Evolutionary conservation across 139 green algal species (phyloP), one percentile per base, ranked within the genome.

Genomic region (Micractinium conductrix): DNA sequence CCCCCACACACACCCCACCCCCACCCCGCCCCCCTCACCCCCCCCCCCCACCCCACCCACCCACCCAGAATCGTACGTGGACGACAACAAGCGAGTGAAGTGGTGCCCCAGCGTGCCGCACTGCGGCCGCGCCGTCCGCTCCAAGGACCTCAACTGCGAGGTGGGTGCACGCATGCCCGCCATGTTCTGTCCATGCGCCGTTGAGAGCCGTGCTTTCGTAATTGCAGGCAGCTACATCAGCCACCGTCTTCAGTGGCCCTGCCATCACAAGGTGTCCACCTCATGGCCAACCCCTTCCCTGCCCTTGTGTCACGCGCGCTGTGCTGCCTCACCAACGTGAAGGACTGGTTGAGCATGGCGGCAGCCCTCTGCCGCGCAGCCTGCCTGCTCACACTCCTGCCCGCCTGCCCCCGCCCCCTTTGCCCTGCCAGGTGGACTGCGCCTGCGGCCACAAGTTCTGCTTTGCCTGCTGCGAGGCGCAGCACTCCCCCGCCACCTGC

Each of bases 401-500:
- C 60, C 60, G 17, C 60, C 21, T 21, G 16, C 65, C 65, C 21
- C 45, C 7, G 2, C 50, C 19, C 63, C 60, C 67, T 10, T 58
- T n/a, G 37, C 33, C 19, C 40, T 21, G 30, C 53, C 72, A 85
- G 74, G 83, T 88, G 28, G 65, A 83, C 83, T 98, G 95, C 86
- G 38, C 30, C 5, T 98, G 95, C 80, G 89, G 94, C 37, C 78
- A 89, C 10, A 68, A 88, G 33, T 98, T 98, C 84, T 98, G 95
- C 88, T 98, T 98, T 89, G 94, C 92, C 44, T 98, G 95, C 88
- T 78, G 88, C 19, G 69, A 87, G 21, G 91, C 92, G 48, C 91
- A 95, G 26, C 96, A 98, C 90, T 95, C 91, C 4, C 96, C 96
- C 14, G 95, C 91, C 85, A 96, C 95, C 63, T 98, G 96, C 87